phyloP scores from a whole-genome alignment of 805 yeast genomes.

The Yarrowia bubula region DNA sequence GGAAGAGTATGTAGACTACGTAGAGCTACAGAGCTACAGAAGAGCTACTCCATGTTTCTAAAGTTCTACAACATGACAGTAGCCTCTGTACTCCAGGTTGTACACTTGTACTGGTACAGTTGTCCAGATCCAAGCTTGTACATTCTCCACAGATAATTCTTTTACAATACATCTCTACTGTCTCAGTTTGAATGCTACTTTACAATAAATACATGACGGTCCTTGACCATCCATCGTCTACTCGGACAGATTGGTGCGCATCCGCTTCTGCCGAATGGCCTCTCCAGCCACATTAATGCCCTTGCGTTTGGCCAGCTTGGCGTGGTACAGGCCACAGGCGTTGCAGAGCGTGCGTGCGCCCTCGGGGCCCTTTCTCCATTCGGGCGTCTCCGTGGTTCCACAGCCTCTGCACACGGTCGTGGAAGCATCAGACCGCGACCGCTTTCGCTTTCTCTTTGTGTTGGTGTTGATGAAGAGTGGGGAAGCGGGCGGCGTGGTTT shows the following conservation, averaged over 20 bases:
- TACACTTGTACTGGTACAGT: too few species aligned
- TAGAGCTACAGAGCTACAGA: too few species aligned
- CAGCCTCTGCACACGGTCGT: constrained; percentile 47
- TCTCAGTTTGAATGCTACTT: background rate
- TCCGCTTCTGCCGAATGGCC: constrained; percentile 36
- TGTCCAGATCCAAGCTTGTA: too few species aligned
- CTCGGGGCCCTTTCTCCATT: constrained; percentile 80
- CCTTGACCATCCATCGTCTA: background rate
- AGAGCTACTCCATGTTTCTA: too few species aligned
- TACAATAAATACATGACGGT: constrained; percentile 18
- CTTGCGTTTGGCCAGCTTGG: constrained; percentile 59
- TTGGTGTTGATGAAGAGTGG: background rate
- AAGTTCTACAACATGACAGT: too few species aligned
- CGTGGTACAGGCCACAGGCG: constrained; percentile 77
- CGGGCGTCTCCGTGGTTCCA: constrained; percentile 63
- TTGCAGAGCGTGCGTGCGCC: constrained; percentile 76
- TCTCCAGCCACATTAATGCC: constrained; percentile 54
- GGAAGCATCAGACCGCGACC: constrained; percentile 7
- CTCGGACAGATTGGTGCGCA: constrained; percentile 6
- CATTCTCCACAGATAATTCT: too few species aligned
- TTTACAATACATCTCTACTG: background rate
- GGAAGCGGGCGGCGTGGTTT: constrained; percentile 15
- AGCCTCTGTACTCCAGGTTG: too few species aligned
- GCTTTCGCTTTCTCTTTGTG: constrained; percentile 21
- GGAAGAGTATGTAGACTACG: too few species aligned